These are phyloP conservation scores for Erigeron canadensis DNA, from an alignment of 129 eudicot genomes.

Conservation along the genomic window DNA sequence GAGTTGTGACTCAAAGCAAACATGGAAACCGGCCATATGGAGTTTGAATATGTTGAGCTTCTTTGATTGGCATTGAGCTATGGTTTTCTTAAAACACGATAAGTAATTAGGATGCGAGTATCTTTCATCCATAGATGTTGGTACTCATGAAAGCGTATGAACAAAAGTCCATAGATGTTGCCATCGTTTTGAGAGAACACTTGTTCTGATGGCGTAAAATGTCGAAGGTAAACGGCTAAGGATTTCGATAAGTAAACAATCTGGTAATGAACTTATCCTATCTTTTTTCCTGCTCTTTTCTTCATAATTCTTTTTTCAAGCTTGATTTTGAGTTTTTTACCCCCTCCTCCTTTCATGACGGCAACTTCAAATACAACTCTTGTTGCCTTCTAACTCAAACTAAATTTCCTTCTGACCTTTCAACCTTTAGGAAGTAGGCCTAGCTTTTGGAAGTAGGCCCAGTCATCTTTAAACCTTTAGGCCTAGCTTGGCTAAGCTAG, in stretches of 20 bases:
- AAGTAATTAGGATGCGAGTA: too few relatives aligned
- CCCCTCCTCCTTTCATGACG: too few relatives aligned
- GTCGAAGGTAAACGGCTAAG: constrained; percentile 24
- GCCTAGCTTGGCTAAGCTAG: too few relatives aligned
- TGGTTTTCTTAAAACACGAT: constrained; percentile 26
- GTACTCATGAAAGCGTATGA: background rate
- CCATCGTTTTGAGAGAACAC: constrained; percentile 27
- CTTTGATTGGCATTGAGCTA: constrained; percentile 23
- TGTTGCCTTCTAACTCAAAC: too few relatives aligned
- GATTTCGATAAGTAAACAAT: constrained; percentile 24
- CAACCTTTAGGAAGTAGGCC: too few relatives aligned
- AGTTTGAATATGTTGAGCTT: constrained; percentile 15
- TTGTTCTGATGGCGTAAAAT: constrained; percentile 21
- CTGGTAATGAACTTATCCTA: constrained; percentile 26
- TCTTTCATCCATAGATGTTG: background rate
- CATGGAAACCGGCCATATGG: background rate
- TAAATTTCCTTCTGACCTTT: too few relatives aligned
- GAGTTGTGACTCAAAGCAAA: background rate
- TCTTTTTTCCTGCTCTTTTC: constrained; percentile 6
- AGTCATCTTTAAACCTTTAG: too few relatives aligned
- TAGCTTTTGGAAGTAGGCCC: too few relatives aligned
- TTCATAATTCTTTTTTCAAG: too few relatives aligned
- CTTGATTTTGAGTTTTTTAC: too few relatives aligned
- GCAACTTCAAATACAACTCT: too few relatives aligned
- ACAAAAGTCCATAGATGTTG: constrained; percentile 16